A percentile compares a stretch with the other conserved stretches of the same genome.
These are phyloP conservation scores for Patellifolia procumbens DNA, from an alignment of 179 eudicot genomes.

Conservation along the genomic window DNA sequence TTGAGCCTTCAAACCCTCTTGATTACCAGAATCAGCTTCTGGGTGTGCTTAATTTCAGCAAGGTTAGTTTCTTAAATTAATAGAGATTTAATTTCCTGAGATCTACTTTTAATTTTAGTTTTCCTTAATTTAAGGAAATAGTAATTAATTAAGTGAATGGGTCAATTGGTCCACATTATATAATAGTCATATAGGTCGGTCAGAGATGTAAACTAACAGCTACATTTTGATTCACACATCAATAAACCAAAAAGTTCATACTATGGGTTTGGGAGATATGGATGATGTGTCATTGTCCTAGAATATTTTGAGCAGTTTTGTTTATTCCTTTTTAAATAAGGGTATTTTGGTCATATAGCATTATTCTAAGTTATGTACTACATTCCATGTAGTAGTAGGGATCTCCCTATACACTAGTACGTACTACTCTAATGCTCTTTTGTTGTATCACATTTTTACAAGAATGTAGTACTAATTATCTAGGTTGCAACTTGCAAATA, in stretches of 20 bases:
- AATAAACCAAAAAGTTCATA: constrained; percentile 9
- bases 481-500: too few species aligned
- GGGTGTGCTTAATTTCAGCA: constrained; percentile 54
- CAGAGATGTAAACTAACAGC: constrained; percentile 11
- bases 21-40: constrained; percentile 72
- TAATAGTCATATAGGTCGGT: not conserved
- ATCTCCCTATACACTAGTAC: not conserved
- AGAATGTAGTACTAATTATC: too few species aligned
- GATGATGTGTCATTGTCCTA: constrained; percentile 28
- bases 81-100: not conserved
- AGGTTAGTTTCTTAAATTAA: constrained; percentile 50
- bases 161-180: not conserved
- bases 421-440: not conserved
- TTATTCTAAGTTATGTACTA: not conserved
- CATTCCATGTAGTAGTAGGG: constrained; percentile 1
- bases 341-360: not conserved
- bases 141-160: not conserved
- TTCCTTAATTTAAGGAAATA: not conserved
- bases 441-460: not conserved
- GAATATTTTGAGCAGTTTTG: constrained; percentile 4
- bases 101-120: not conserved
- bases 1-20: constrained; percentile 51
- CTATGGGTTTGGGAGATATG: constrained; percentile 3
- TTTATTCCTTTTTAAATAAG: not conserved
- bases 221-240: not conserved